Percentiles rank a stretch among this genome's conserved stretches.
Conservation (phyloP, 2,329 filamentous ascomycete genomes). For the Periconia macrospinosa region DNA sequence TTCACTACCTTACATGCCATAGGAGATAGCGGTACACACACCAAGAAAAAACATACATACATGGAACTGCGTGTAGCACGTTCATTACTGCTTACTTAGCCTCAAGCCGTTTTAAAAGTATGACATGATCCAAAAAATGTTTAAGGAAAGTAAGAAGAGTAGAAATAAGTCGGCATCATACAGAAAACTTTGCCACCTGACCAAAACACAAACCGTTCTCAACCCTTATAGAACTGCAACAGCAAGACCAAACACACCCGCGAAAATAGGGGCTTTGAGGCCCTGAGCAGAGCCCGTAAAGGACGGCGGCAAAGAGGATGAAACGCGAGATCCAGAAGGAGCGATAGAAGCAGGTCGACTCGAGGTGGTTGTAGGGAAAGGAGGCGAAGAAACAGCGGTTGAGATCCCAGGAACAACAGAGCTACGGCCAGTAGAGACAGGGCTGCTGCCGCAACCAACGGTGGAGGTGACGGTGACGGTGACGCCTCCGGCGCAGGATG, state of each 20-base stretch:
- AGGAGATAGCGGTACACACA: no score
- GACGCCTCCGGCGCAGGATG: neutral
- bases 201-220: neutral
- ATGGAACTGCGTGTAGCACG: no score
- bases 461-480: neutral
- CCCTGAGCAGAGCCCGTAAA: neutral
- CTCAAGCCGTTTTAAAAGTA: no score
- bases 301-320: neutral
- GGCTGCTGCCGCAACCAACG: neutral
- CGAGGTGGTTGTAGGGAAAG: neutral
- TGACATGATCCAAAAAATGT: no score
- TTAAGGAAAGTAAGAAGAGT: no score
- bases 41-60: no score
- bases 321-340: neutral
- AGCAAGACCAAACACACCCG: neutral
- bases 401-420: no score
- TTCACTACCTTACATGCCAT: no score
- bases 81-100: no score
- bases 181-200: neutral
- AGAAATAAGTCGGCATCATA: no score
- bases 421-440: no score
- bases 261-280: neutral
- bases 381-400: neutral
- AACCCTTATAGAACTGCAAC: neutral
- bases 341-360: neutral